Conservation (phyloP, 169 alveolate species). For the Plasmodium chabaudi region DNA sequence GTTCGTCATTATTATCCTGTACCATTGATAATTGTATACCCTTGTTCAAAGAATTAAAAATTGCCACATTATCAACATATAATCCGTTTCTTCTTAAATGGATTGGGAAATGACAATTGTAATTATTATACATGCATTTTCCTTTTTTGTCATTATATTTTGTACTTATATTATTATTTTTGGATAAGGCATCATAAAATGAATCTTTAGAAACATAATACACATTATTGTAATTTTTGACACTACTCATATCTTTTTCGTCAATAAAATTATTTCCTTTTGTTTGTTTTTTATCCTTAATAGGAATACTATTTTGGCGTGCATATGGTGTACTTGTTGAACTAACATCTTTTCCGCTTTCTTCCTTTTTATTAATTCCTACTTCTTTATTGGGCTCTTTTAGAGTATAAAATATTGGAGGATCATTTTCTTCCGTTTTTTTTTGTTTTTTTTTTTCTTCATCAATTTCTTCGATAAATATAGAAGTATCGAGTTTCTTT, state of each 20-base stretch:
- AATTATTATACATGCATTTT: slow-evolving; percentile 66
- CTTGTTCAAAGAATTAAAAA: slow-evolving; percentile 44
- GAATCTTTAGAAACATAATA: slow-evolving; percentile 53
- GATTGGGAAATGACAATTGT: slow-evolving; percentile 75
- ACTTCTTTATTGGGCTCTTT: slow-evolving; percentile 18
- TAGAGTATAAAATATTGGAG: slow-evolving; percentile 11
- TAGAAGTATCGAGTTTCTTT: slow-evolving; percentile 6
- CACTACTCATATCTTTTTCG: slow-evolving; percentile 9
- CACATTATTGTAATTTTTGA: slow-evolving; percentile 27
- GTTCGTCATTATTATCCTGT: neutral
- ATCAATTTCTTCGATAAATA: neutral
- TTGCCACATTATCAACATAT: slow-evolving; percentile 54
- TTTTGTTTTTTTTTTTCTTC: slow-evolving; percentile 16
- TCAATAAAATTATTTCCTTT: slow-evolving; percentile 16
- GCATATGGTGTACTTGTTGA: neutral
- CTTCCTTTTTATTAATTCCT: neutral
- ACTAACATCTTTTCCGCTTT: neutral
- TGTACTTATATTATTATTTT: slow-evolving; percentile 11
- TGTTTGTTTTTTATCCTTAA: slow-evolving; percentile 3
- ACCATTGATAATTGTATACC: slow-evolving; percentile 22
- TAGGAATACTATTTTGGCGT: neutral
- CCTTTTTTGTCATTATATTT: slow-evolving; percentile 14
- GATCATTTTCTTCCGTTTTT: neutral
- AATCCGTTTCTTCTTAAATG: slow-evolving; percentile 77
- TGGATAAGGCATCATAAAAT: slow-evolving; percentile 44